Evolutionary conservation across 306 rosid species (phyloP).

Genomic region (Gastrolobium bilobum): DNA sequence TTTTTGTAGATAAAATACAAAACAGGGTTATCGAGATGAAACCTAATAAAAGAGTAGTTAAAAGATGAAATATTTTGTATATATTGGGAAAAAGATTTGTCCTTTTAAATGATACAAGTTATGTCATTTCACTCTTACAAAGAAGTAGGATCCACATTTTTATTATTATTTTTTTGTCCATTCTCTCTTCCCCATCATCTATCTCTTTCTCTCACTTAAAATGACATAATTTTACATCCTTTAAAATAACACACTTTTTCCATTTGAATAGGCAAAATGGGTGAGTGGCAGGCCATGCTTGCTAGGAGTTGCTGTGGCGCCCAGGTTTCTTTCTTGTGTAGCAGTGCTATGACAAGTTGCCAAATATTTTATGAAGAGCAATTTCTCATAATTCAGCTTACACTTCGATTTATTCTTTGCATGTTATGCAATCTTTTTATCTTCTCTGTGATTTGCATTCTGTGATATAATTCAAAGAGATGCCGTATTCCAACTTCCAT

Average conservation of each 20-base stretch:
- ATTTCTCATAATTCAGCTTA: conserved; percentile 14
- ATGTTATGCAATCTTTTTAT: conserved; percentile 9
- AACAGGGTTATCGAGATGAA: background rate
- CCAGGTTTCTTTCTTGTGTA: conserved; percentile 3
- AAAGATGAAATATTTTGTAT: conserved; percentile 1
- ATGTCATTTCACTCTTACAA: no score
- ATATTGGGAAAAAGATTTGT: no score
- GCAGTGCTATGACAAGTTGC: background rate
- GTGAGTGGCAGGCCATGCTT: conserved; percentile 4
- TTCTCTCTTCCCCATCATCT: no score
- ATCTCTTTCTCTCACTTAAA: no score
- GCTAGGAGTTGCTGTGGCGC: conserved; percentile 26
- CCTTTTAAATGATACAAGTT: no score
- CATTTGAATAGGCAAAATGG: conserved; percentile 24
- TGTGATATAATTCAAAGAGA: conserved; percentile 26
- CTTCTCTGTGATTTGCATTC: conserved; percentile 20
- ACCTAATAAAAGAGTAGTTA: background rate
- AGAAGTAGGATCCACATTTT: no score
- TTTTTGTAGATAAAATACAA: conserved; percentile 16
- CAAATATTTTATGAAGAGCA: conserved; percentile 18
- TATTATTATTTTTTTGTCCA: no score
- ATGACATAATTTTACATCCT: no score
- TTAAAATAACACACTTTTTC: no score
- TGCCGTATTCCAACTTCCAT: conserved; percentile 37
- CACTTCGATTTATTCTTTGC: conserved; percentile 29